Base-by-base conservation (phyloP, 805 yeast genomes). In the Lipomyces kockii region DNA sequence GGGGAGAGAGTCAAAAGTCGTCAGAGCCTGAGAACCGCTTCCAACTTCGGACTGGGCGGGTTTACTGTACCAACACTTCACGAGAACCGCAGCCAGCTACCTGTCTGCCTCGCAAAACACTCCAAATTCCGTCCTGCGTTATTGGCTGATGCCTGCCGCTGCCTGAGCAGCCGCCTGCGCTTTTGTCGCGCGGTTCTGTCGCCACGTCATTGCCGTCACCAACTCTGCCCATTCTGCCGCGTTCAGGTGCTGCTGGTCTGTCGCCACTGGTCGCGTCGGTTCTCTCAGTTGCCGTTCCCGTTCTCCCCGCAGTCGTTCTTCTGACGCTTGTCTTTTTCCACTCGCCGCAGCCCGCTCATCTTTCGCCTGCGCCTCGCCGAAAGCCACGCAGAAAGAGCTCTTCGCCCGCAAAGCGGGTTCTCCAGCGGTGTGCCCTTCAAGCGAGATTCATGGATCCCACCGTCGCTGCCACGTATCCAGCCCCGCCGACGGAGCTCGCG, bases 281-380 rank as follows among this genome's bases (percentile, higher is more conserved):
- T 43, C 53, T 68, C 53, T 52, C 64, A 37, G 66, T 55, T n/a
- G 68, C 68, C 27, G 65, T 67, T 25, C 68, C 70, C 46, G 64
- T 67, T 11, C 59, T 67, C 29, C 67, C 70, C 2, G 64, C 54
- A 17, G 34, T 22, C 22, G 34, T 64, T 35, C 56, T 64, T 49
- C 62, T 61, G 34, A 53, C 63, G 17, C 43, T 56, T 27, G 58
- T 58, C n/a, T 46, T 62, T 43, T 53, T 63, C 35, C 49, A 49
- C 58, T 55, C 62, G 32, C 65, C 63, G 17, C 46, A 39, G 60
- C 43, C 60, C 11, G 17, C 57, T 35, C 20, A 29, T 25, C 34
- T 14, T 14, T 35, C 55, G 27, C 11, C 55, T 52, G 34, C 32
- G 55, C 55, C 27, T 17, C 22, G 22, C 25, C 20, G 49, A 43